Evolutionary conservation across 441 rosid species (phyloP), one percentile per base, ranked within the genome.

Genomic region (Cnidoscolus chayamansa): DNA sequence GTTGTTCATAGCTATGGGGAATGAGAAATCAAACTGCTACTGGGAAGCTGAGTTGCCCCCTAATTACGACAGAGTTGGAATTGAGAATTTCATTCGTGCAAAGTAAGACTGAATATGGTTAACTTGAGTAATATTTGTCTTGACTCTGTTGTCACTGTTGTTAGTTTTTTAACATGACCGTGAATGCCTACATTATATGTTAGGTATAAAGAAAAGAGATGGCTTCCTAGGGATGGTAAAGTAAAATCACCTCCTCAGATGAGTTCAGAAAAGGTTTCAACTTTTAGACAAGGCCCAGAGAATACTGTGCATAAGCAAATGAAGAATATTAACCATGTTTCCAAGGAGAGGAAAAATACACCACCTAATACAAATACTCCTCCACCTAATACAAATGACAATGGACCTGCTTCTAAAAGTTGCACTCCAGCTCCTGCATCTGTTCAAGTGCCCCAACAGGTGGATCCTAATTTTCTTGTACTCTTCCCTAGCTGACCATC

Each of bases 1-100:
- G 48, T 63, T 71, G 75, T 68, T 71, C 57, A 17, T 79, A 93
- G 99, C 97, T 68, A 93, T 90, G 95, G 99, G 99, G 71, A 95
- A 95, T 77, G 97, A 95, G 82, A 91, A 80, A 80, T 84, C 98
- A 43, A 95, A 95, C 81, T 85, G 85, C 85, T 89, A 86, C 77
- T 95, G 99, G 99, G 99, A 96, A 93, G 93, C 99, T 75, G 99
- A 93, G 81, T 78, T 96, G 77, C 97, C 97, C 68, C 87, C 94
- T 68, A 86, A 90, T 74, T 90, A 95, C 74, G 96, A 90, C 71
- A 88, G 99, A 89, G 98, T 87, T 76, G 94, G 97, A 65, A 89
- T 95, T 75, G 98, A 95, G 84, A 90, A 90, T 80, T 95, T 95
- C 83, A 95, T 95, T 74, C 95, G 93, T 65, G 97, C 96, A 6